Percentiles rank a stretch among this genome's conserved stretches.
Evolutionary conservation across 805 yeast species (phyloP).

Genomic region (Yamadazyma sp.): DNA sequence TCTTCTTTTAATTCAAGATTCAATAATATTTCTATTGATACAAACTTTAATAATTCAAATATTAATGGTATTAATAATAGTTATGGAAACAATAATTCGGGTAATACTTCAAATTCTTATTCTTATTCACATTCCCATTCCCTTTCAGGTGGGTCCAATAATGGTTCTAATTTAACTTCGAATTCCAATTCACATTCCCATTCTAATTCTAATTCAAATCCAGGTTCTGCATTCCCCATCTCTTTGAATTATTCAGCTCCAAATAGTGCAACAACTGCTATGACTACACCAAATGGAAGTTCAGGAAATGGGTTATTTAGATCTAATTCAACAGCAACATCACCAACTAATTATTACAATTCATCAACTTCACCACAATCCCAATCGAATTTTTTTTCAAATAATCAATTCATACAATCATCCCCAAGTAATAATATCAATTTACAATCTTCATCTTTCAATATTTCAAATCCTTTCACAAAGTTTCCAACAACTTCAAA

Average conservation of each 20-base stretch:
- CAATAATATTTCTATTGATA: no score
- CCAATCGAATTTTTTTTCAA: slow-evolving; percentile 10
- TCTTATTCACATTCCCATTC: no score
- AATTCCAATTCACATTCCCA: slow-evolving; percentile 2
- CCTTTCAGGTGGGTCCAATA: no score
- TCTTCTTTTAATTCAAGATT: no score
- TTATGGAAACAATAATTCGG: no score
- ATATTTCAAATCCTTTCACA: slow-evolving; percentile 3
- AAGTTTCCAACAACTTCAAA: slow-evolving; percentile 11
- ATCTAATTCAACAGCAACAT: slow-evolving; percentile 14
- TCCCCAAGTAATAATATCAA: slow-evolving; percentile 3
- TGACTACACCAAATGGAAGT: neutral
- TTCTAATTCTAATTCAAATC: slow-evolving; percentile 2
- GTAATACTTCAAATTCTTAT: no score
- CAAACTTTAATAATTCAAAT: no score
- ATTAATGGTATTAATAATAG: no score
- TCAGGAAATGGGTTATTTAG: slow-evolving; percentile 7
- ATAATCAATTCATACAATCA: slow-evolving; percentile 8
- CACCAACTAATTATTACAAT: slow-evolving; percentile 5
- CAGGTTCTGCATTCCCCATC: neutral
- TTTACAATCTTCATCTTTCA: slow-evolving; percentile 1
- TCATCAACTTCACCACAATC: slow-evolving; percentile 9
- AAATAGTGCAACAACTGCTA: neutral
- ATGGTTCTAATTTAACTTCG: slow-evolving; percentile 1
- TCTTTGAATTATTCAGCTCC: slow-evolving; percentile 1